Base-by-base conservation (phyloP, 2,329 filamentous ascomycete genomes). In the Escovopsis weberi region DNA sequence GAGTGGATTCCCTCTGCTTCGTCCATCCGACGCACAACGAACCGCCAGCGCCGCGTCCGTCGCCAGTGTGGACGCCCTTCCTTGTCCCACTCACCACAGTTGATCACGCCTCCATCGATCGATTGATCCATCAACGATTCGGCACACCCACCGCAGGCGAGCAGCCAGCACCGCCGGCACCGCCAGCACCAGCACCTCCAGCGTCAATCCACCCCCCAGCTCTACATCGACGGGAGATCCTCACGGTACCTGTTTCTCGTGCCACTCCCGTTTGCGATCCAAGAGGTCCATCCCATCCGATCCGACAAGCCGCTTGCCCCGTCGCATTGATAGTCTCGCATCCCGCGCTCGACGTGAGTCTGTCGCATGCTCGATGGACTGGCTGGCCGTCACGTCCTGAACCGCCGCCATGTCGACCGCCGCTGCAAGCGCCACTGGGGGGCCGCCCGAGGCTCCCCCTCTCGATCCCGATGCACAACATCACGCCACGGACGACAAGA, bases 391-490 rank as follows among this genome's bases (percentile, higher is more conserved):
- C 53, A 59, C 55, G 55, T 55, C 58, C 53, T 61, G 53, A 59
- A 51, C 55, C 53, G 55, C 49, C 55, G 62, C 57, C 62, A 76
- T 76, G 72, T 70, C 71, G 63, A 69, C 64, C 61, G 65, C 72
- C 67, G 67, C 66, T 65, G 67, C 64, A 64, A 64, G 67, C 64
- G 67, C 61, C 59, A 54, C 59, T 57, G 28, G 28, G 6, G 63
- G 62, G 62, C 58, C 64, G 36, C 40, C 45, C 26, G 39, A 38
- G 42, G 41, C 38, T 42, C 48, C 34, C 33, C 39, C 47, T 40
- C 42, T 47, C 46, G 38, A 35, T 7, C 5, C 23, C 35, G 35
- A 51, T 44, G 39, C 50, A 44, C 48, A 53, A 53, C 47, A 57
- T 55, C 48, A 45, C 40, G 50, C 48, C 43, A 40, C 54, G 47